Evolutionary conservation across 306 rosid genomes (phyloP).

Genomic region (Prunus kanzakura): DNA sequence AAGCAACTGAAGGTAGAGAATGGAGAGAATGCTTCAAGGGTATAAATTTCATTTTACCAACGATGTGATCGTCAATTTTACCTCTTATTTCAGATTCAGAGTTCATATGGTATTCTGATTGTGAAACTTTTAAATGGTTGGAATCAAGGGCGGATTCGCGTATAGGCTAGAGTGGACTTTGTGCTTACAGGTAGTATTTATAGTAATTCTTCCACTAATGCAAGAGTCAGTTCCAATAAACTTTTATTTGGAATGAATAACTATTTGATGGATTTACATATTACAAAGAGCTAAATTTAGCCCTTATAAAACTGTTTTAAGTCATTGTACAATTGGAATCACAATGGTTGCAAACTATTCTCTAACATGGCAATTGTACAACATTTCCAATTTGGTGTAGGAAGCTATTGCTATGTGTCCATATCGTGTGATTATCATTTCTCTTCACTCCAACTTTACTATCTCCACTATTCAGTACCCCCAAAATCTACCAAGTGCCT

Average conservation of each 20-base stretch:
- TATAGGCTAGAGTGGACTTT: too few species aligned
- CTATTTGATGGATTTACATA: neutral
- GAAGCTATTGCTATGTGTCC: slow-evolving; percentile 4
- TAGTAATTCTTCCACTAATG: neutral
- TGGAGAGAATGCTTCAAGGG: too few species aligned
- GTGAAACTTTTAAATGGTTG: too few species aligned
- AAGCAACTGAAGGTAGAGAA: too few species aligned
- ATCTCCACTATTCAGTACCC: neutral
- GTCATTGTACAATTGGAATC: slow-evolving; percentile 7
- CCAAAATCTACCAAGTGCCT: neutral
- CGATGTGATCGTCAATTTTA: too few species aligned
- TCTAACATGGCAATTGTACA: slow-evolving; percentile 6
- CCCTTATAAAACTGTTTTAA: slow-evolving; percentile 1
- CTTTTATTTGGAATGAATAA: neutral
- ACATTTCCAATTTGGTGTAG: neutral
- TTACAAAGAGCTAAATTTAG: neutral
- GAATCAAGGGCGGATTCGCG: too few species aligned
- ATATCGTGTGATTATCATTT: neutral
- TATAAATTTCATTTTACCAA: too few species aligned
- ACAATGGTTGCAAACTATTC: slow-evolving; percentile 4
- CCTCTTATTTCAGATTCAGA: too few species aligned
- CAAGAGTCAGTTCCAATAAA: neutral
- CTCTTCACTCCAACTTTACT: neutral
- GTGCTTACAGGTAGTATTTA: too few species aligned
- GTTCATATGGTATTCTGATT: too few species aligned